A percentile compares a stretch with the other conserved stretches of the same genome.
Conservation (phyloP, 352 stramenopile species). For the Aphanomyces euteiches region DNA sequence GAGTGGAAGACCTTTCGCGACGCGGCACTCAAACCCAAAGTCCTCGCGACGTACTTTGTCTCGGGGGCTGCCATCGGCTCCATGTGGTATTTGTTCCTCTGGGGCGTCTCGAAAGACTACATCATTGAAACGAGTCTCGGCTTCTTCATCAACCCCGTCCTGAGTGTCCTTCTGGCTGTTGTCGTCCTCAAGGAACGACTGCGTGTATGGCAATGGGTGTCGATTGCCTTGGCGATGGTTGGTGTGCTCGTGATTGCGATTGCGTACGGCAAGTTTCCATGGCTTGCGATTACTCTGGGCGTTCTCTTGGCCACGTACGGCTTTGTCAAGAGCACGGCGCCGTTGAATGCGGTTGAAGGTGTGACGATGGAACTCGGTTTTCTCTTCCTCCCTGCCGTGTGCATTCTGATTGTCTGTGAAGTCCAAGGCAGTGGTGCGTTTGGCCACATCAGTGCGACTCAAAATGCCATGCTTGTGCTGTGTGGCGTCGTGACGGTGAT, state of each 20-base stretch:
- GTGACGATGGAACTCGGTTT: conserved; percentile 9
- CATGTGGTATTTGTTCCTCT: not conserved
- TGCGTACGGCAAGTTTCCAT: conserved; percentile 24
- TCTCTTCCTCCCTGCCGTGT: not conserved
- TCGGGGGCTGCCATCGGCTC: not conserved
- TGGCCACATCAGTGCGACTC: not conserved
- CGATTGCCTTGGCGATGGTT: not conserved
- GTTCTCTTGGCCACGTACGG: conserved; percentile 23
- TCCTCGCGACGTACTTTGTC: not conserved
- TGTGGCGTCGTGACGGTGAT: conserved; percentile 14
- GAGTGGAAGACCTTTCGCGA: too few species aligned
- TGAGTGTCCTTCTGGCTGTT: conserved; percentile 25
- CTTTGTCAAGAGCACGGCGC: conserved; percentile 23
- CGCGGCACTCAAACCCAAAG: not conserved
- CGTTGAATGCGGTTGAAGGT: conserved; percentile 9
- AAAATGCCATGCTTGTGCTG: conserved; percentile 7
- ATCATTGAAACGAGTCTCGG: conserved; percentile 29
- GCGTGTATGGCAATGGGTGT: conserved; percentile 12
- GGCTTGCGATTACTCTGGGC: conserved; percentile 17
- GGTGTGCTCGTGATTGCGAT: conserved; percentile 17
- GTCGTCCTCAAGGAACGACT: conserved; percentile 19
- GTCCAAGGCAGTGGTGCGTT: not conserved
- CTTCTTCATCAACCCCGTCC: conserved; percentile 30
- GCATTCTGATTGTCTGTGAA: too few species aligned
- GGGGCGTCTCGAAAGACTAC: conserved; percentile 15